A percentile compares a stretch with the other conserved stretches of the same genome.
phyloP scores from a whole-genome alignment of 202 grass and related monocot genomes.

The Sporobolus alterniflorus region DNA sequence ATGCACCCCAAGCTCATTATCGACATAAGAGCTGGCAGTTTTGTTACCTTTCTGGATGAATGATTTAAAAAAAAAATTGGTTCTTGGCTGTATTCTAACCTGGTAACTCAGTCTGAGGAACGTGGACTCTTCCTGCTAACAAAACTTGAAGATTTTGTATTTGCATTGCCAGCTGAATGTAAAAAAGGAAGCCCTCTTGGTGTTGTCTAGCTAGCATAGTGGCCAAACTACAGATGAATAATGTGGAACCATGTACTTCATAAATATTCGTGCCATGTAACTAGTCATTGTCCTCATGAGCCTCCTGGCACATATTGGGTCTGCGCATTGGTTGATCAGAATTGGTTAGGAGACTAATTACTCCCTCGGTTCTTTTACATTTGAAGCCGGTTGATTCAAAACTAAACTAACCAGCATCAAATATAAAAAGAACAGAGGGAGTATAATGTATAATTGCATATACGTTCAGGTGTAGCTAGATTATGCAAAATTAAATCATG shows the following conservation, averaged over 20 bases:
- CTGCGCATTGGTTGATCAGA: background rate
- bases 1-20: background rate
- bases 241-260: background rate
- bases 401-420: too few relatives aligned
- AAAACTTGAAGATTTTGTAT: constrained; percentile 39
- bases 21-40: constrained; percentile 12
- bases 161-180: constrained; percentile 30
- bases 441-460: background rate
- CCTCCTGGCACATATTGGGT: background rate
- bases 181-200: constrained; percentile 12
- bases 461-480: background rate
- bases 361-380: too few relatives aligned
- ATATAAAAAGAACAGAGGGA: too few relatives aligned
- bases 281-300: background rate
- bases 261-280: constrained; percentile 11
- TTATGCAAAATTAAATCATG: background rate
- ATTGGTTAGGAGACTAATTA: too few relatives aligned
- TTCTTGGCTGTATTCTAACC: constrained; percentile 7
- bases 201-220: background rate
- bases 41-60: constrained; percentile 9
- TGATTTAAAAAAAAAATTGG: background rate
- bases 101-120: constrained; percentile 33
- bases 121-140: constrained; percentile 34
- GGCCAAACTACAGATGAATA: constrained; percentile 22
- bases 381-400: too few relatives aligned